These are phyloP conservation scores for Aspergillus sp. DNA, from an alignment of 2,329 filamentous ascomycete genomes.

Conservation along the genomic window DNA sequence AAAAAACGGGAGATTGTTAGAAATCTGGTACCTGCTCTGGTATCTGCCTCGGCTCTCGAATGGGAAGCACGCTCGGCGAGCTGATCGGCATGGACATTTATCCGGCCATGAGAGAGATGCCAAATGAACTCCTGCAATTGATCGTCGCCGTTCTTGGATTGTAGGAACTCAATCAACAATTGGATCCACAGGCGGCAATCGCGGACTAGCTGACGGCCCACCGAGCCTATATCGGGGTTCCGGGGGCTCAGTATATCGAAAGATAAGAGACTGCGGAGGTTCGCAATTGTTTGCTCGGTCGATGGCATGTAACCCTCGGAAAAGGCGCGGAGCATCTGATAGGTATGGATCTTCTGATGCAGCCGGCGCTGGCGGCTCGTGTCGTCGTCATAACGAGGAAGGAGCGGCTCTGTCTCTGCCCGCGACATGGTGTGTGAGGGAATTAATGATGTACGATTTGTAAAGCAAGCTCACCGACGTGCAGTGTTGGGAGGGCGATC, in stretches of 20 bases:
- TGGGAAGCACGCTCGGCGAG: slow-evolving; percentile 61
- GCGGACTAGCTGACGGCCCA: slow-evolving; percentile 71
- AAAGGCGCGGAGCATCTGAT: slow-evolving; percentile 84
- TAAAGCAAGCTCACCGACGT: slow-evolving; percentile 2
- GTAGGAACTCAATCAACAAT: slow-evolving; percentile 77
- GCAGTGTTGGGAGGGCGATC: slow-evolving; percentile 3
- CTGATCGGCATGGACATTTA: slow-evolving; percentile 67
- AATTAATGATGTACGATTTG: background rate
- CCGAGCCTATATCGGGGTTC: slow-evolving; percentile 71
- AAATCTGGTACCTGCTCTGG: slow-evolving; percentile 59
- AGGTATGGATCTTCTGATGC: slow-evolving; percentile 87
- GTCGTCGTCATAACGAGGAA: slow-evolving; percentile 74
- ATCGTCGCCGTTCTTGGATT: slow-evolving; percentile 78
- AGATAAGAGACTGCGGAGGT: slow-evolving; percentile 75
- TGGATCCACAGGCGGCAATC: slow-evolving; percentile 72
- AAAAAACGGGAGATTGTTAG: background rate
- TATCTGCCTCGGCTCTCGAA: slow-evolving; percentile 68
- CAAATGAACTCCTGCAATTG: slow-evolving; percentile 91
- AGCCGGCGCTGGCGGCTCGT: slow-evolving; percentile 74
- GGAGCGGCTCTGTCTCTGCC: slow-evolving; percentile 72
- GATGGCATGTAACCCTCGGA: slow-evolving; percentile 88
- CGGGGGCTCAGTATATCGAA: slow-evolving; percentile 76
- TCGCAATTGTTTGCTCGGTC: slow-evolving; percentile 77
- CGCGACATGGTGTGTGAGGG: slow-evolving; percentile 35
- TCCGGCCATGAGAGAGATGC: slow-evolving; percentile 73